Evolutionary conservation across 1,284 basidiomycete species (phyloP), one percentile per base, ranked within the genome.

Genomic region (Ceratobasidium theobromae): DNA sequence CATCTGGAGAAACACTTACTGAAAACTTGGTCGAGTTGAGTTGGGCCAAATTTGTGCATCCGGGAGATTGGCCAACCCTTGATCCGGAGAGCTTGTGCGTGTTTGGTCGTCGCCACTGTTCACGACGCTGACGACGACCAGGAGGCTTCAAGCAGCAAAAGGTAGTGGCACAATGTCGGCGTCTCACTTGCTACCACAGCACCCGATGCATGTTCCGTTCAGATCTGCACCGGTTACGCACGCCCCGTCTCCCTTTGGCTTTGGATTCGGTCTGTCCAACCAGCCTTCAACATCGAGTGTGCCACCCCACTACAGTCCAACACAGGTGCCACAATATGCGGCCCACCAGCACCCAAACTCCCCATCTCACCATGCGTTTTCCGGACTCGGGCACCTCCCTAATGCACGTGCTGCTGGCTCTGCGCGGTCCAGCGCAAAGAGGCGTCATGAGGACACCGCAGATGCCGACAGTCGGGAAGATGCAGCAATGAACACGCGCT

Each of bases 221-320:
- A 82, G 83, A 65, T 80, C 83, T 54, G 79, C 81, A 52, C 79
- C 84, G n/a, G 81, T 84, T 18, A 80, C 80, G 66, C 82, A 87
- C 76, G 79, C 86, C 0, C 79, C 86, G 0, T 83, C 87, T 55
- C 80, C 85, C 40, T 82, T 89, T 71, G 86, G 84, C 3, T 88
- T 89, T 72, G 87, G 86, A 14, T 89, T 91, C 73, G 86, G 83
- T 38, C 76, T 88, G 23, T 60, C 65, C 28, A 40, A 28, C 65
- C 49, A 46, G 28, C 14, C 65, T n/a, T 53, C 55, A 28, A 51
- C 65, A 21, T 54, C 65, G 35, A 40, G 40, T 57, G 23, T 21
- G 33, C 38, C 65, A 33, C 28, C 43, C 11, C 70, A 81, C 83
- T 52, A 81, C 57, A 21, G 16, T 21, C 14, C 30, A 25, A 32